These are phyloP conservation scores for Arthrobotrys sphaeroides DNA, from an alignment of 2,329 filamentous ascomycete genomes.

Conservation along the genomic window DNA sequence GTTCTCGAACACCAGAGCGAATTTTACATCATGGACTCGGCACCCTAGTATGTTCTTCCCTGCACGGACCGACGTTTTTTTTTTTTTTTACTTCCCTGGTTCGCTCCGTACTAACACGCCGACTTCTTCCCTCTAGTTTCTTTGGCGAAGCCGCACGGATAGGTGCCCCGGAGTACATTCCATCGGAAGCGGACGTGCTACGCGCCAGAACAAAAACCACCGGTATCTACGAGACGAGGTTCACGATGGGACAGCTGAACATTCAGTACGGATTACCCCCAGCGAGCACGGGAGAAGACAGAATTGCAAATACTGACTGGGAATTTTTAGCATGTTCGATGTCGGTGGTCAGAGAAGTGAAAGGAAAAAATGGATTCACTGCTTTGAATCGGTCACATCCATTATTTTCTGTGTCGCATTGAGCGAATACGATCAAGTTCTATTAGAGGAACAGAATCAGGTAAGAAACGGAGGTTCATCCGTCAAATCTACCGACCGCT, in stretches of 20 bases:
- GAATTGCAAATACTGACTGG: conserved; percentile 26
- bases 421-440: conserved; percentile 97
- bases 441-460: conserved; percentile 96
- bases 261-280: conserved; percentile 77
- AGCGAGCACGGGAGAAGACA: conserved; percentile 32
- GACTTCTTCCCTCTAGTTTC: conserved; percentile 72
- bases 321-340: conserved; percentile 86
- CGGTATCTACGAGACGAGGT: conserved; percentile 97
- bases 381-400: conserved; percentile 98
- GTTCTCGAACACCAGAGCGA: conserved; percentile 95
- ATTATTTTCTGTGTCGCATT: conserved; percentile 99
- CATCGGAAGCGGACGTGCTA: conserved; percentile 92
- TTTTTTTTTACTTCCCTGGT: too few species aligned
- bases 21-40: conserved; percentile 99
- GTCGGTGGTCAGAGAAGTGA: conserved; percentile 97
- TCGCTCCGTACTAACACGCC: conserved; percentile 56
- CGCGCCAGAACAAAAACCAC: conserved; percentile 97
- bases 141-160: conserved; percentile 93
- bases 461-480: conserved; percentile 65
- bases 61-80: conserved; percentile 37
- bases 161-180: conserved; percentile 83
- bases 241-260: conserved; percentile 97
- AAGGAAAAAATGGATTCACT: conserved; percentile 99
- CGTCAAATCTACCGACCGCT: neutral
- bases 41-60: conserved; percentile 79